These are phyloP conservation scores for Coemansia sp. DNA, from an alignment of 192 early-diverging fungal species.

Conservation along the genomic window DNA sequence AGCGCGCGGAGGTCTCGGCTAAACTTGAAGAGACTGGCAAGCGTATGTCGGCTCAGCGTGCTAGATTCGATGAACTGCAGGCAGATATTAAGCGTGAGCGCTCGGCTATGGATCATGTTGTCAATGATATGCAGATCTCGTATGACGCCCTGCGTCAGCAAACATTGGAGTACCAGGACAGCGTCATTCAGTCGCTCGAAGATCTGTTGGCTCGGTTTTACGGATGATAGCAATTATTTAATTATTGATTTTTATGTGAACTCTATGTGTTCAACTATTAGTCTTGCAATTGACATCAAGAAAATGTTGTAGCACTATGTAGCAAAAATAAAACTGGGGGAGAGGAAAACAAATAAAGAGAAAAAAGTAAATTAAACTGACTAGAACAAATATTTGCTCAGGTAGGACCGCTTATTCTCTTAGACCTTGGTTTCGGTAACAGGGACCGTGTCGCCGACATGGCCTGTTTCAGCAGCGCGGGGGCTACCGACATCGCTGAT, in stretches of 20 bases:
- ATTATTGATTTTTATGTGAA: conserved; percentile 12
- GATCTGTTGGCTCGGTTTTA: conserved; percentile 48
- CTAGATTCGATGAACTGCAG: conserved; percentile 40
- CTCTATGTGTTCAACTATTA: conserved; percentile 3
- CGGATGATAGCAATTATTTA: neutral
- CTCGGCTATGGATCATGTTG: conserved; percentile 36
- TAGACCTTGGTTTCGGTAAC: conserved; percentile 56
- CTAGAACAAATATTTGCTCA: neutral
- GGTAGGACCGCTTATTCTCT: neutral
- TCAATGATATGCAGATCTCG: conserved; percentile 40
- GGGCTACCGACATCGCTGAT: conserved; percentile 33
- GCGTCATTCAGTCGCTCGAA: conserved; percentile 52
- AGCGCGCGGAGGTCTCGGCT: conserved; percentile 31
- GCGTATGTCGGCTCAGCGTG: conserved; percentile 40
- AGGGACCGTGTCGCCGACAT: conserved; percentile 17
- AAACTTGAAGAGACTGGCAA: conserved; percentile 36
- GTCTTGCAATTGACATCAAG: neutral
- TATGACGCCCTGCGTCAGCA: conserved; percentile 53
- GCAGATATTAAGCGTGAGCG: conserved; percentile 32
- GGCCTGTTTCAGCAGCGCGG: conserved; percentile 22
- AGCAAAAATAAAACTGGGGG: neutral
- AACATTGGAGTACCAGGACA: conserved; percentile 53
- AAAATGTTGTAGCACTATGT: neutral
- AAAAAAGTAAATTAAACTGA: neutral
- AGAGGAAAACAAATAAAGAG: conserved; percentile 4